phyloP scores from a whole-genome alignment of 2,329 filamentous ascomycete genomes.

The Ophiostoma piceae region DNA sequence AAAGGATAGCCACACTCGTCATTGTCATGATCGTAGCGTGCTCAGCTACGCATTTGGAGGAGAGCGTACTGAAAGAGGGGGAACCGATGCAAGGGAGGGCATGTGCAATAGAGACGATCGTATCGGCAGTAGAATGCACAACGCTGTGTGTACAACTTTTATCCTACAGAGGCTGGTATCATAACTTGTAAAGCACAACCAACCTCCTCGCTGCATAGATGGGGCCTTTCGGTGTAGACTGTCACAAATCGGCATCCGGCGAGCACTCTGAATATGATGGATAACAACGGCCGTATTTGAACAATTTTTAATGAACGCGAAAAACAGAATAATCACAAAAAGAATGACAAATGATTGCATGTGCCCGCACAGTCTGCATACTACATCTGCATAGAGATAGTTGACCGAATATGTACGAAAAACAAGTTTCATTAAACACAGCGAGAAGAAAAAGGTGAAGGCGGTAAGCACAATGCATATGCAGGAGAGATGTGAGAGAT shows the following conservation, averaged over 20 bases:
- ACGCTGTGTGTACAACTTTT: not conserved
- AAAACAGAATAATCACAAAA: not conserved
- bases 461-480: slow-evolving; percentile 9
- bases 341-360: not conserved
- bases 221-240: slow-evolving; percentile 9
- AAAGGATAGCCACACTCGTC: not conserved
- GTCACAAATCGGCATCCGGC: not conserved
- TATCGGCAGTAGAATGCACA: not conserved
- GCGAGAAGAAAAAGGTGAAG: not conserved
- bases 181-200: not conserved
- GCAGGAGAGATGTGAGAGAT: slow-evolving; percentile 4
- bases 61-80: not conserved
- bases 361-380: not conserved
- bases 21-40: not conserved
- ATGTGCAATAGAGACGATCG: slow-evolving; percentile 4
- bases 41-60: not conserved
- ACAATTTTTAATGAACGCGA: not conserved
- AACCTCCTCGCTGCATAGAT: slow-evolving; percentile 1
- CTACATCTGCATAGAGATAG: not conserved
- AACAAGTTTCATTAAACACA: not conserved
- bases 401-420: not conserved
- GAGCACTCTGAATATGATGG: not conserved
- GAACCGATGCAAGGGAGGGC: not conserved
- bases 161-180: not conserved
- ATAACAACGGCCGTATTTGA: not conserved